phyloP scores from a whole-genome alignment of 441 rosid genomes.

The Metrosideros polymorpha region DNA sequence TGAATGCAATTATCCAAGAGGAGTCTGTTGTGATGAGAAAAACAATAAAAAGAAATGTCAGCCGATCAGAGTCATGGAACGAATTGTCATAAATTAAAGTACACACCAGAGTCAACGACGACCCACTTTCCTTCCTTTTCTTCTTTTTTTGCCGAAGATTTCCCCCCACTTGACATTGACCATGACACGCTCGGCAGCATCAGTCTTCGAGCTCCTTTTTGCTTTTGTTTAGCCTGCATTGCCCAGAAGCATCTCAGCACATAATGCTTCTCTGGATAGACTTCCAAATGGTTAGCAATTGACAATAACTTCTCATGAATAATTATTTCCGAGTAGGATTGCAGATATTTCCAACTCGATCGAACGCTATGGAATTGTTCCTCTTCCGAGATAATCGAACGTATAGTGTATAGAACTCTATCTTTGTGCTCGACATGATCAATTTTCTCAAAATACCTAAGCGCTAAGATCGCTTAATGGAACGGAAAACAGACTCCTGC shows the following conservation, averaged over 20 bases:
- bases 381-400: not conserved
- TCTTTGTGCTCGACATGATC: not conserved
- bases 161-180: not conserved
- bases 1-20: not conserved
- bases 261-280: not conserved
- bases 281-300: not conserved
- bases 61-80: not conserved
- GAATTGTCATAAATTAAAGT: not conserved
- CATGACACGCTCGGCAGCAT: constrained; percentile 43
- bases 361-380: not conserved
- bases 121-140: constrained; percentile 79
- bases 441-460: not conserved
- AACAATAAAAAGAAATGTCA: not conserved
- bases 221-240: constrained; percentile 74
- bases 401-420: not conserved
- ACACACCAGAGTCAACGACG: constrained; percentile 70
- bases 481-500: not conserved
- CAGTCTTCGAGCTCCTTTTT: constrained; percentile 53
- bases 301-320: not conserved
- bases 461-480: not conserved
- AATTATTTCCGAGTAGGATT: not conserved
- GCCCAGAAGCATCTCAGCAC: not conserved
- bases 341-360: not conserved
- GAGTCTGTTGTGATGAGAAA: not conserved
- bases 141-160: constrained; percentile 25